Base-by-base conservation (phyloP, 805 yeast species). In the Tetrapisispora nanseiensis region DNA sequence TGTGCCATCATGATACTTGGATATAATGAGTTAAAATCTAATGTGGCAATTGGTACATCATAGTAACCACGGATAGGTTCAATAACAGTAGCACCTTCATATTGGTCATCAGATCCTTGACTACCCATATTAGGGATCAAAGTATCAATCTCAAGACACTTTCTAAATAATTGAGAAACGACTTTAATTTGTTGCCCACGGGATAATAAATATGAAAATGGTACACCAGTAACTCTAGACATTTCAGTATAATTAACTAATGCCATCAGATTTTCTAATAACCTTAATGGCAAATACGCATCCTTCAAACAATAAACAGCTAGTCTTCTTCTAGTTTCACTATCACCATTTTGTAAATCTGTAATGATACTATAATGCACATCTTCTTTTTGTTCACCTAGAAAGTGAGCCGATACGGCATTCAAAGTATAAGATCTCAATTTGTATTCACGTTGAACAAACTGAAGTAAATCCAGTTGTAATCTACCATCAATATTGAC, bases 1-100 rank as follows among this genome's bases (percentile, higher is more conserved):
- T 92, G 97, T 0, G 99, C 98, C 95, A 94, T 92, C 95, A 92
- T 89, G 55, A 92, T 92, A 45, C 96, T 86, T 5, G 99, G 99
- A 64, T 92, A 92, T 72, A 92, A 72, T 43, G 96, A 86, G 51
- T 95, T 87, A 76, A 92, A 92, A 79, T 92, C 99, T 49, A 92
- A 72, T 0, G 99, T 92, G 2, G 99, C 96, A 57, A 92, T 90
- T 1, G 99, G 99, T 13, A 84, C 89, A 63, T 86, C 95, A 56
- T 92, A 94, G 62, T 87, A 94, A 1, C 98, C 99, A 61, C 97
- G 77, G 6, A 71, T 71, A 1, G 99, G 99, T 59, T 94, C 98
- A 63, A 92, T 92, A 51, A 92, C 99, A 0, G 98, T 92, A 6
- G 99, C 99, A 69, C 99, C 99, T 63, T 92, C 99, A 59, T 92